Evolutionary conservation across 192 early-diverging fungal species (phyloP), one percentile per base, ranked within the genome.

Genomic region (Coemansia sp.): DNA sequence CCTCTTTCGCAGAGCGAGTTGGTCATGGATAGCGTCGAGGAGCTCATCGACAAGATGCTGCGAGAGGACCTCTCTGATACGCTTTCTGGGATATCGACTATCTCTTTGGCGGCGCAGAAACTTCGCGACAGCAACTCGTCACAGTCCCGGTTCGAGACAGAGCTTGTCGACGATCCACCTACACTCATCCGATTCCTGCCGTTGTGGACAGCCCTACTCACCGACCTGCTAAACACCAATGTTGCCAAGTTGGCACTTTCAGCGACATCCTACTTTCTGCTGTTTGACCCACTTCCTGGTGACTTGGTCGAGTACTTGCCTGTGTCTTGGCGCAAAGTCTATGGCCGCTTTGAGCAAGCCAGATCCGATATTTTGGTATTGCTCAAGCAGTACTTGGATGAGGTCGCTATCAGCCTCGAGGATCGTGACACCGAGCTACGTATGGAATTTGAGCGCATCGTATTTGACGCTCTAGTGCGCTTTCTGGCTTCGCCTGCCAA

Each of bases 21-120:
- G 37, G 66, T 82, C 19, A 74, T 77, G 10, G 37, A 66, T 29
- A 42, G 72, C 12, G 63, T 75, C 2, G 80, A 77, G 38, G 60
- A 65, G n/a, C 64, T 82, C 25, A 77, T 77, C 12, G 80, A 82
- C 29, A 39, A 45, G 41, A 77, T 82, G 57, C 69, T 82, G 38
- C 66, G 66, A 3, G 75, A 75, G 19, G 75, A 77, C 31, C 58
- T 82, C 59, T 58, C 32, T 27, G 50, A 62, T 32, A 61, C 68
- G 10, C 66, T 69, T 42, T 46, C 60, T 12, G 70, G 67, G 6
- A 36, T 73, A 25, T 69, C 67, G 9, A 63, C 69, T 32, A 66
- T 64, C 17, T 72, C 58, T 68, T 66, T 73, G 37, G 34, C 50
- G 4, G 78, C 74, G 6, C 69, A 74, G 41, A 42, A 15, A 19